Conservation (phyloP, 495 filamentous ascomycete genomes). For the Hyaloscypha finlandica region DNA sequence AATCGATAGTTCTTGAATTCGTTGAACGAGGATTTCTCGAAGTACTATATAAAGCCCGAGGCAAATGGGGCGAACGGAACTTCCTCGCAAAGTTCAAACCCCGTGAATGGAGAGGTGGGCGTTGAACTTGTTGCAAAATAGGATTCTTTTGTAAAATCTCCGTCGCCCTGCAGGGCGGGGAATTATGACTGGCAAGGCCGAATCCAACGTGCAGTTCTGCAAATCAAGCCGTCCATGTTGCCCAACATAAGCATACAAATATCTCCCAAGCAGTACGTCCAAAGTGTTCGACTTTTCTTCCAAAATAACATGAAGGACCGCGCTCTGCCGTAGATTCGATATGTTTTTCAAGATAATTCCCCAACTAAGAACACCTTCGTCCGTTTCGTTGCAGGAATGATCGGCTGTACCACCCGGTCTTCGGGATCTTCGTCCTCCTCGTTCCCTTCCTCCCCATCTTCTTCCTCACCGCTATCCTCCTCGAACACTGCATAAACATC, state of each 20-base stretch:
- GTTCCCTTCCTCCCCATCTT: conserved; percentile 10
- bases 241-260: too few relatives aligned
- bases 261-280: too few relatives aligned
- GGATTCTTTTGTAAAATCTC: not conserved
- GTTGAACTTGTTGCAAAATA: not conserved
- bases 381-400: not conserved
- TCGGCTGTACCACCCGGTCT: not conserved
- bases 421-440: not conserved
- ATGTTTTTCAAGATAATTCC: conserved; percentile 1
- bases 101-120: not conserved
- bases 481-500: conserved; percentile 21
- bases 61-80: not conserved
- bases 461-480: conserved; percentile 2
- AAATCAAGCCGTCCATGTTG: too few relatives aligned
- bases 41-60: conserved; percentile 8
- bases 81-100: not conserved
- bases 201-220: too few relatives aligned
- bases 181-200: too few relatives aligned
- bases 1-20: conserved; percentile 2
- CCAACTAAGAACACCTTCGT: conserved; percentile 10
- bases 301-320: not conserved
- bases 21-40: conserved; percentile 9
- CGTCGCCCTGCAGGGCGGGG: not conserved
- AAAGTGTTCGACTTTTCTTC: too few relatives aligned
- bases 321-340: not conserved